Evolutionary conservation across 2,329 filamentous ascomycete species (phyloP).

Genomic region (Coniella lustricola): DNA sequence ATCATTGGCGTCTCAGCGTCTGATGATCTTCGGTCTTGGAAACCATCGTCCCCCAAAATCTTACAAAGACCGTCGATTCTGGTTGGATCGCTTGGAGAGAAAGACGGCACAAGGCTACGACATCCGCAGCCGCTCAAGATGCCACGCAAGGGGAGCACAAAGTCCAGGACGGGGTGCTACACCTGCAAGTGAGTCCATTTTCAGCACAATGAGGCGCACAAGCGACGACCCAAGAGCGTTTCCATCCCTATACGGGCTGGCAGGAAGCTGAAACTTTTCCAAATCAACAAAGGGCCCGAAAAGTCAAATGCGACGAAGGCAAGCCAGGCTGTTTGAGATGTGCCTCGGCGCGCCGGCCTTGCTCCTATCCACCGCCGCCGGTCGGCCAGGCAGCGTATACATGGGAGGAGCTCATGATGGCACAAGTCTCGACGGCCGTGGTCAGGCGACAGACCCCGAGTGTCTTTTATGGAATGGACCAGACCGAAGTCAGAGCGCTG

Average conservation of each 20-base stretch:
- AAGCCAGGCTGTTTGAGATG: conserved; percentile 20
- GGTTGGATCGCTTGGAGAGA: too few species aligned
- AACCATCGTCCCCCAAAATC: too few species aligned
- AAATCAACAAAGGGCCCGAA: conserved; percentile 15
- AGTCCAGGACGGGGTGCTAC: conserved; percentile 13
- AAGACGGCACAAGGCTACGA: not conserved
- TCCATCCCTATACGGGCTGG: too few species aligned
- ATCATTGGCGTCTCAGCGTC: too few species aligned
- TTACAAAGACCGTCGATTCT: too few species aligned
- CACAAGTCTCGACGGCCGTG: not conserved
- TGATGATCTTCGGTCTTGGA: too few species aligned
- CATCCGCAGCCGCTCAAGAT: not conserved
- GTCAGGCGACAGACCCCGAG: not conserved
- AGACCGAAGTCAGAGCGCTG: conserved; percentile 11
- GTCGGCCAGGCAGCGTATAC: conserved; percentile 11
- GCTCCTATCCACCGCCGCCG: conserved; percentile 15
- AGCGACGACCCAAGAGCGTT: not conserved
- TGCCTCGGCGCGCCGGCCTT: conserved; percentile 16
- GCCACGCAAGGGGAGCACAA: conserved; percentile 12
- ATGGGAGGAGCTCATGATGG: conserved; percentile 9
- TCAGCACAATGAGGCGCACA: not conserved
- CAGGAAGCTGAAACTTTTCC: not conserved
- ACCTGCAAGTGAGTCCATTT: conserved; percentile 14
- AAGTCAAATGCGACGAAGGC: conserved; percentile 21
- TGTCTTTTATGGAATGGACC: not conserved